Evolutionary conservation across 2,329 filamentous ascomycete genomes (phyloP), one percentile per base, ranked within the genome.

Genomic region (Pseudogymnoascus sp.): DNA sequence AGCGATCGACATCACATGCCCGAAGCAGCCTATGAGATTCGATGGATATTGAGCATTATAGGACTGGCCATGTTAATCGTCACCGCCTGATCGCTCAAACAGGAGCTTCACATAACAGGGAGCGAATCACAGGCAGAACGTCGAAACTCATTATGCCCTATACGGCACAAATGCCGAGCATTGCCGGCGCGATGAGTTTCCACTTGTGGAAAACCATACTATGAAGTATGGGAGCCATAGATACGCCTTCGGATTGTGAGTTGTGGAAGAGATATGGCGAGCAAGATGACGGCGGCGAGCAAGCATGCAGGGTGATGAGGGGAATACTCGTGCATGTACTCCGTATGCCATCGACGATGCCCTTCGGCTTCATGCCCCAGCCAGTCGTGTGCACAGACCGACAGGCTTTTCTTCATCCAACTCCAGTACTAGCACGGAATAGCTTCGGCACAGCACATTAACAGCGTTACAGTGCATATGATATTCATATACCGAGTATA

Each of bases 391-490:
- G 50, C 50, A 56, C 50, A 56, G 50, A 35, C 50, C 10, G 28
- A 33, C 50, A 19, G 50, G 28, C 26, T 33, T 19, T 19, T 19
- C 26, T 56, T 12, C 14, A 56, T 19, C n/a, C 12, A 7, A 19
- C 37, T 3, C 2, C 19, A 6, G 19, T 24, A 26, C 35, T 12
- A 61, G 14, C n/a, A 16, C 33, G 38, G 35, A 43, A 26, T 38
- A 61, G 38, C 16, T 40, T 40, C 59, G 59, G 35, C 22, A 61
- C 11, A 14, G 35, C 12, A 26, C 22, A 38, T 14, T 61, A 28
- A 31, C 59, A 61, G 33, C 59, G 38, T 38, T 43, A 61, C 35
- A 61, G 59, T 38, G 59, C 35, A 61, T 40, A 61, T 26, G 14
- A 31, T 38, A 26, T 43, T 38, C 35, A 61, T 61, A 26, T 41